phyloP scores from a whole-genome alignment of 2,329 filamentous ascomycete species.

The Aspergillus alliaceus region DNA sequence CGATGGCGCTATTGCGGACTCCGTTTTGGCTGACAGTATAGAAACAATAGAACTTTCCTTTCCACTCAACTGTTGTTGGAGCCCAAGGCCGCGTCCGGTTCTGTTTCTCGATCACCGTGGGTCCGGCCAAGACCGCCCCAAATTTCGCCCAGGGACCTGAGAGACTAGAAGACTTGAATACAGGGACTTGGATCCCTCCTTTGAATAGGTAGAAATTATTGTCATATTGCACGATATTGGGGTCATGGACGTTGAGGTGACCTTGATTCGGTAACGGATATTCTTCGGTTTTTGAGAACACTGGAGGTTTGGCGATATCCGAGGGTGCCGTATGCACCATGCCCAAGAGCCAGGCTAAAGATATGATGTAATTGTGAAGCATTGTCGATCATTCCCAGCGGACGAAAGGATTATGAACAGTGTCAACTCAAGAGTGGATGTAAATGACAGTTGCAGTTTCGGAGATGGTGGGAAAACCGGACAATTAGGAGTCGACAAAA shows the following conservation, averaged over 20 bases:
- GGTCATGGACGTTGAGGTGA: conserved; percentile 33
- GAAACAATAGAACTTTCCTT: conserved; percentile 37
- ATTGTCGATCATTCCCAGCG: background rate
- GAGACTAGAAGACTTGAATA: conserved; percentile 26
- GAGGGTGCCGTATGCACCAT: conserved; percentile 12
- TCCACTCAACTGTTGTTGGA: conserved; percentile 30
- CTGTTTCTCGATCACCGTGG: conserved; percentile 30
- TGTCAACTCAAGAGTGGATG: background rate
- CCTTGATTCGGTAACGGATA: conserved; percentile 30
- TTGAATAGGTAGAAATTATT: conserved; percentile 35
- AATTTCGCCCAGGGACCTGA: conserved; percentile 34
- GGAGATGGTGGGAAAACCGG: background rate
- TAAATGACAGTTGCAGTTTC: background rate
- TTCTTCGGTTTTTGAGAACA: conserved; percentile 26
- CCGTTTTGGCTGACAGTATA: conserved; percentile 33
- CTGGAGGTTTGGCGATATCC: conserved; percentile 2
- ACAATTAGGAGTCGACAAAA: background rate
- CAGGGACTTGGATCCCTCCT: conserved; percentile 28
- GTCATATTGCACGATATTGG: conserved; percentile 32
- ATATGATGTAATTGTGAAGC: background rate
- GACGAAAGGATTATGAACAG: background rate
- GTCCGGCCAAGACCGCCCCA: conserved; percentile 31
- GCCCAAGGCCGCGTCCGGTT: conserved; percentile 37
- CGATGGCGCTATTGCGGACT: conserved; percentile 36
- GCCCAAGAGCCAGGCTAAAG: conserved; percentile 11